Conservation (phyloP, 176 grass and related monocot genomes). For the Poa annua region DNA sequence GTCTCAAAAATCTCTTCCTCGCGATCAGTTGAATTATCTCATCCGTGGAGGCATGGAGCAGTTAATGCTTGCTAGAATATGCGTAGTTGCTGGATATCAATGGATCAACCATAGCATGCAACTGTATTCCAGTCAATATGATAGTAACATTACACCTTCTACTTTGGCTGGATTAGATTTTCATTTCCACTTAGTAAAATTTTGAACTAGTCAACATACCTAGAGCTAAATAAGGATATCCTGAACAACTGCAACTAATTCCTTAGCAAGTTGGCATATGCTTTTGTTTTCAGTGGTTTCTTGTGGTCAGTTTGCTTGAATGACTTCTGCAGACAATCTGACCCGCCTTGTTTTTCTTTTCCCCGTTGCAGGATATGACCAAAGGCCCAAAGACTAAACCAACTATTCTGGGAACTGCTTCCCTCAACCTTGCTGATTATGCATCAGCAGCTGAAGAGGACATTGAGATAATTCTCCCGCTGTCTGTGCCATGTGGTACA, state of each 20-base stretch:
- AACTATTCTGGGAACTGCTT: conserved; percentile 70
- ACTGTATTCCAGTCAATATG: conserved; percentile 23
- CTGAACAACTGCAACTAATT: background rate
- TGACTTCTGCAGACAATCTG: conserved; percentile 27
- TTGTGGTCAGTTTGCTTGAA: background rate
- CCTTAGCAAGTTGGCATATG: conserved; percentile 17
- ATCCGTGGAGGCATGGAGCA: background rate
- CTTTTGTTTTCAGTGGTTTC: conserved; percentile 12
- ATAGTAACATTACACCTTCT: conserved; percentile 32
- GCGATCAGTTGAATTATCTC: background rate
- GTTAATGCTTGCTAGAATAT: conserved; percentile 5
- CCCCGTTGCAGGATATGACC: conserved; percentile 49
- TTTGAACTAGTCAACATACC: background rate
- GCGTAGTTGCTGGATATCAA: conserved; percentile 15
- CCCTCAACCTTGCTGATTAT: conserved; percentile 75
- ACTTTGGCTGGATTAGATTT: background rate
- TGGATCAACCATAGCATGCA: conserved; percentile 5
- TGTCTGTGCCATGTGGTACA: conserved; percentile 54
- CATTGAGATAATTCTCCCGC: conserved; percentile 72
- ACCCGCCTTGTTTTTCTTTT: conserved; percentile 8
- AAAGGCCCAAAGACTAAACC: conserved; percentile 78
- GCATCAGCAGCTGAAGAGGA: conserved; percentile 53
- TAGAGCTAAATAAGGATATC: background rate
- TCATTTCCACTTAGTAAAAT: background rate
- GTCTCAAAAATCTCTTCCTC: background rate